Percentiles rank a stretch among this genome's conserved stretches.
Evolutionary conservation across 768 basidiomycete species (phyloP).

Genomic region (Boletus rubroflammeus): DNA sequence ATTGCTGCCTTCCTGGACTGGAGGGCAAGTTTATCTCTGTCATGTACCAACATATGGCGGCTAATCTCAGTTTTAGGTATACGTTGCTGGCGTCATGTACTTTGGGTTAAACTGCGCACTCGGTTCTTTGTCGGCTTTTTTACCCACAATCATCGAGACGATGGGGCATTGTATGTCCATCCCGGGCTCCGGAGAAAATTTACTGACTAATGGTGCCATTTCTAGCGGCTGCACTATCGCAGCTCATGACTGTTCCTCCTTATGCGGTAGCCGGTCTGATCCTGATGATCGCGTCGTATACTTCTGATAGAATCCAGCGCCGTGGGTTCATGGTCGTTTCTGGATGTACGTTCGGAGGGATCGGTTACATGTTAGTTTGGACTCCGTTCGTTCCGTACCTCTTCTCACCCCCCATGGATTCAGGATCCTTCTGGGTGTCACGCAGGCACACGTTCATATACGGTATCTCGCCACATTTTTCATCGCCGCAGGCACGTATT

Average conservation of each 20-base stretch:
- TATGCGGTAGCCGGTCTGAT: conserved; percentile 44
- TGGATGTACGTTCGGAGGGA: conserved; percentile 32
- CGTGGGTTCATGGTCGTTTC: conserved; percentile 37
- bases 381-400: neutral
- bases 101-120: conserved; percentile 48
- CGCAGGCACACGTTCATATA: conserved; percentile 29
- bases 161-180: conserved; percentile 42
- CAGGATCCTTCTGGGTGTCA: conserved; percentile 35
- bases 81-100: conserved; percentile 45
- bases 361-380: conserved; percentile 40
- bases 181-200: neutral
- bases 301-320: conserved; percentile 42
- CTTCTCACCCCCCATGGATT: neutral
- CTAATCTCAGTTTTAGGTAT: conserved; percentile 31
- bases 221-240: conserved; percentile 41
- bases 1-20: conserved; percentile 45
- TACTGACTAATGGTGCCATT: conserved; percentile 1
- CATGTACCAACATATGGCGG: neutral
- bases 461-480: conserved; percentile 47
- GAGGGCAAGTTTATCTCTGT: conserved; percentile 28
- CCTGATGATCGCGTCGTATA: conserved; percentile 35
- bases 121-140: conserved; percentile 48
- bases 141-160: conserved; percentile 53
- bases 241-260: conserved; percentile 53
- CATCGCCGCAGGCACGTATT: conserved; percentile 44